Evolutionary conservation across 257 asterid genomes (phyloP).

Genomic region (Capsicum chinense): DNA sequence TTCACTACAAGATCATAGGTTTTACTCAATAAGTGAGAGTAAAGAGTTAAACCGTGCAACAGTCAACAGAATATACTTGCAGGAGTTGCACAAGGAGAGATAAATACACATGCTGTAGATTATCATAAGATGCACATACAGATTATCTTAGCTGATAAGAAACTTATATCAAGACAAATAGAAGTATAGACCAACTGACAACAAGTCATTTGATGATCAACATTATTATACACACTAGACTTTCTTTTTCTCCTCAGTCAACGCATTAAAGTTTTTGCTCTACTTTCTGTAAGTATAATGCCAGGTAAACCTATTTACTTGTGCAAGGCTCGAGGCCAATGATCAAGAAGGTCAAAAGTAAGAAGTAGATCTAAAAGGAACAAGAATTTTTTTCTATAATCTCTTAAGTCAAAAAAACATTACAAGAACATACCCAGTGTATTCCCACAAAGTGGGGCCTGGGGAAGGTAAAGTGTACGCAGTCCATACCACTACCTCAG

Average conservation of each 20-base stretch:
- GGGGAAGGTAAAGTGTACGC: too few species aligned
- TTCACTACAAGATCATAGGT: constrained; percentile 66
- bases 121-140: not conserved
- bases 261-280: not conserved
- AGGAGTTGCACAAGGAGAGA: not conserved
- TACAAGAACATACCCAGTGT: too few species aligned
- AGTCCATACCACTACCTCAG: too few species aligned
- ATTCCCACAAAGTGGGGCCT: too few species aligned
- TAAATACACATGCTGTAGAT: not conserved
- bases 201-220: not conserved
- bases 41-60: not conserved
- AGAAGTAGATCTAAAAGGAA: not conserved
- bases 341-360: constrained; percentile 13
- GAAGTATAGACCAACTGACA: constrained; percentile 8
- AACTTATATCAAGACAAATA: not conserved
- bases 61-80: constrained; percentile 23
- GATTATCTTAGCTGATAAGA: not conserved
- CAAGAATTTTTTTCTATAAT: constrained; percentile 10
- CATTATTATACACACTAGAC: constrained; percentile 20
- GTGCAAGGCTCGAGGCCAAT: not conserved
- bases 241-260: not conserved
- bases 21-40: not conserved
- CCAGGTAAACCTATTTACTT: constrained; percentile 18
- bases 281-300: not conserved
- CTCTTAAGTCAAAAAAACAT: not conserved